Base-by-base conservation (phyloP, 164 flowering plant species). In the Taxillus chinensis region DNA sequence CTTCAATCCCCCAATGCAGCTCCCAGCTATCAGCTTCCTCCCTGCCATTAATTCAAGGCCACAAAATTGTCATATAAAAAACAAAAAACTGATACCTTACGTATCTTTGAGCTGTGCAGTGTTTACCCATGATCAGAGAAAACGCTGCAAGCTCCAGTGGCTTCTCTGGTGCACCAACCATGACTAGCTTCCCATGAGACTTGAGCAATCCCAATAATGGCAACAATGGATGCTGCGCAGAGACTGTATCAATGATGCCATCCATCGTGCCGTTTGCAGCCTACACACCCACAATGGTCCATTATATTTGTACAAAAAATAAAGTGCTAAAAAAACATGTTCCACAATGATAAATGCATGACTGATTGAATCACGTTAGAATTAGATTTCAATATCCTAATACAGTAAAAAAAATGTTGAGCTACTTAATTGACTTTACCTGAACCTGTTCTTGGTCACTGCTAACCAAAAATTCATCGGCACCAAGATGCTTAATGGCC, bases 1-100 rank as follows among this genome's bases (percentile, higher is more conserved):
- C 59, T 82, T 82, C 68, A 82, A 41, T 5, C 89, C 89, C 41
- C 89, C 89, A 14, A 73, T 68, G 39, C 5, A 7, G 46, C 83
- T 80, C 7, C 89, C 86, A 3, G 51, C 77, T 16, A 84, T 66
- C 2, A 48, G 37, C 65, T 82, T 84, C 73, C 84, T 78, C 55
- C 86, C 86, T 80, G 65, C 40, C 14, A 60, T 41, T 42, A 39
- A 27, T 27, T 27, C 27, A 27, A 27, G 1, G 27, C 27, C 27
- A 27, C 27, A 27, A 27, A 27, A 27, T 27, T 27, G 27, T 27
- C 27, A 27, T 27, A 27, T 27, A 27, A 27, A 27, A 27, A 27
- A 27, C 27, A 27, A 27, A 27, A 27, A 27, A 27, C 27, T 27
- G 27, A 27, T 2, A 27, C 1, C 27, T 27, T 27, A 27, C 2